Evolutionary conservation across 176 grass and related monocot genomes (phyloP).

Genomic region (Oryza glumipatula): DNA sequence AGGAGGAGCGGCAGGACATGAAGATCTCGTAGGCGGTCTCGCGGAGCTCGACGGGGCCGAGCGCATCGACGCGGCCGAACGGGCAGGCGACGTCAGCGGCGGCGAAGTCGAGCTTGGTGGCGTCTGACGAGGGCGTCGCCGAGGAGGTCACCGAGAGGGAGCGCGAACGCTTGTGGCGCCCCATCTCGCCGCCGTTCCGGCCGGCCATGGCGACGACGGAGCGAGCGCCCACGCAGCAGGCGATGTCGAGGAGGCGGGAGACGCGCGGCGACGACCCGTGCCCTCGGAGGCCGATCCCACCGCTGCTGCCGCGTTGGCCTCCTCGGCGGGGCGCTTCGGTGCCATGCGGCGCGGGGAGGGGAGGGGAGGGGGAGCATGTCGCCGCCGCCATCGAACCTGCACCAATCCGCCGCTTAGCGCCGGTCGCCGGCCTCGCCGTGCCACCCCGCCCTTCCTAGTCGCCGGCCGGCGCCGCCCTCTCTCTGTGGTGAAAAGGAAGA

Average conservation of each 20-base stretch:
- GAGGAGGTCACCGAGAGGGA: slow-evolving; percentile 44
- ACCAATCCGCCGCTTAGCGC: no score
- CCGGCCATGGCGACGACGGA: background rate
- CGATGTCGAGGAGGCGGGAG: slow-evolving; percentile 16
- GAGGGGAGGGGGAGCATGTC: no score
- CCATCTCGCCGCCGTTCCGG: slow-evolving; percentile 37
- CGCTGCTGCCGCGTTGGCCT: background rate
- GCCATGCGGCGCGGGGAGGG: slow-evolving; percentile 28
- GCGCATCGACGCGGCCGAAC: slow-evolving; percentile 59
- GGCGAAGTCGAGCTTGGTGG: slow-evolving; percentile 40
- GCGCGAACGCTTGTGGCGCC: slow-evolving; percentile 46
- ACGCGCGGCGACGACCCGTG: background rate
- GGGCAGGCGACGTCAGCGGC: slow-evolving; percentile 47
- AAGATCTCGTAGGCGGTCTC: slow-evolving; percentile 70
- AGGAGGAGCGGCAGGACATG: slow-evolving; percentile 61
- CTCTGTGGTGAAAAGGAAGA: no score
- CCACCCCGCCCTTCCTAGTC: no score
- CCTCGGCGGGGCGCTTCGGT: slow-evolving; percentile 53
- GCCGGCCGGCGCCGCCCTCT: no score
- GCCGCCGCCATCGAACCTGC: no score
- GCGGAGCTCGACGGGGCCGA: slow-evolving; percentile 55
- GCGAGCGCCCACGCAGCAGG: background rate
- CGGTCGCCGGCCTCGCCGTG: no score
- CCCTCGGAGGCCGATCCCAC: slow-evolving; percentile 43
- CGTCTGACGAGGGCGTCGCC: slow-evolving; percentile 26